Evolutionary conservation across 495 filamentous ascomycete species (phyloP).

Genomic region (Podospora pseudopauciseta): DNA sequence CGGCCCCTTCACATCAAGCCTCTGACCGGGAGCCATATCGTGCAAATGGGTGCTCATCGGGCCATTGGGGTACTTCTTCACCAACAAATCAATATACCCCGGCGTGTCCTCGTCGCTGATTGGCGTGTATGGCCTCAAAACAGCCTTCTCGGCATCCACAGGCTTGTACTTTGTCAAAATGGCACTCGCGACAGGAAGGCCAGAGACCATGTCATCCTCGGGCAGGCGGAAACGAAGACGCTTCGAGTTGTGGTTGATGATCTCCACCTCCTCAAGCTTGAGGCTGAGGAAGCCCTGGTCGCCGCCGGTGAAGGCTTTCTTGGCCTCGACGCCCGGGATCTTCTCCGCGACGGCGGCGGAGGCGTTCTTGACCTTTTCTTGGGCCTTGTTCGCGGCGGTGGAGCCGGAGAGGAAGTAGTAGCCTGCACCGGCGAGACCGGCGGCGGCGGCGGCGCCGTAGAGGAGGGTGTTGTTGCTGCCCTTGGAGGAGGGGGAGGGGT

Average conservation of each 20-base stretch:
- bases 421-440: conserved; percentile 44
- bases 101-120: conserved; percentile 73
- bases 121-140: conserved; percentile 89
- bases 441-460: conserved; percentile 40
- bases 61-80: conserved; percentile 86
- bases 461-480: conserved; percentile 34
- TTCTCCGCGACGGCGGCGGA: conserved; percentile 20
- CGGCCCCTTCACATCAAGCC: conserved; percentile 87
- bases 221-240: conserved; percentile 75
- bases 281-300: conserved; percentile 81
- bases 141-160: conserved; percentile 70
- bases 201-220: conserved; percentile 78
- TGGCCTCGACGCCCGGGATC: conserved; percentile 32
- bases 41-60: conserved; percentile 90
- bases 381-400: conserved; percentile 47
- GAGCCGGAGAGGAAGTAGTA: conserved; percentile 52
- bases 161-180: conserved; percentile 85
- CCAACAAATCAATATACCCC: conserved; percentile 81
- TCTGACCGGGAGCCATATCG: conserved; percentile 72
- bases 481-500: conserved; percentile 33
- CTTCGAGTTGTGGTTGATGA: conserved; percentile 87
- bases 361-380: conserved; percentile 48
- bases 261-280: conserved; percentile 71
- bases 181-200: conserved; percentile 75
- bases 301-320: conserved; percentile 72